Evolutionary conservation across 805 yeast genomes (phyloP).

Genomic region (Millerozyma acaciae): DNA sequence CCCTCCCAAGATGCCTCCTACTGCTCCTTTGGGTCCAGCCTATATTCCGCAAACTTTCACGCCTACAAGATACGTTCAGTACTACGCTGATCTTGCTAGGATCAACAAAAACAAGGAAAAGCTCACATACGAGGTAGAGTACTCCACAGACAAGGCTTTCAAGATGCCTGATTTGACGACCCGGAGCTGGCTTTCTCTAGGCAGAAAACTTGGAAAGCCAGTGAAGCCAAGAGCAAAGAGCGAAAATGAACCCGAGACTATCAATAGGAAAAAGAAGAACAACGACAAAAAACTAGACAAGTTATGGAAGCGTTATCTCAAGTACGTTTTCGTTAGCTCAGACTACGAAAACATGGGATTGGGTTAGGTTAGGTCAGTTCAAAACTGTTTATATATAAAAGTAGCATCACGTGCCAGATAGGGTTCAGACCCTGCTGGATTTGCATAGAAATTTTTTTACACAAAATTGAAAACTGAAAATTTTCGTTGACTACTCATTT

Average conservation of each 20-base stretch:
- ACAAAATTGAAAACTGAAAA: background rate
- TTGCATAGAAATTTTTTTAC: background rate
- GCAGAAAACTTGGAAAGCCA: conserved; percentile 49
- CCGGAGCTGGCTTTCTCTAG: conserved; percentile 58
- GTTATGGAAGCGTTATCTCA: conserved; percentile 55
- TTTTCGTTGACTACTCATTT: background rate
- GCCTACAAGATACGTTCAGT: conserved; percentile 71
- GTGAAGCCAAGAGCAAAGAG: conserved; percentile 8
- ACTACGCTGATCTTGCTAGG: conserved; percentile 57
- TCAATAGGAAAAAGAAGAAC: conserved; percentile 8
- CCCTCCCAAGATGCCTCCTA: conserved; percentile 57
- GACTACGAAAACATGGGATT: conserved; percentile 55
- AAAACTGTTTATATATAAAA: conserved; percentile 6
- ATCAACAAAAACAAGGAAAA: conserved; percentile 43
- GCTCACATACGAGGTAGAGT: conserved; percentile 63
- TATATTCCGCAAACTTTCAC: conserved; percentile 67
- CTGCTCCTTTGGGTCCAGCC: conserved; percentile 67
- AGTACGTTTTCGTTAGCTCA: conserved; percentile 59
- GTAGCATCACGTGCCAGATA: conserved; percentile 8
- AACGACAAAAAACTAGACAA: conserved; percentile 23
- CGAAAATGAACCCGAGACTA: conserved; percentile 1
- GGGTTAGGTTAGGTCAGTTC: conserved; percentile 20
- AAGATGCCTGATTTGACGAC: conserved; percentile 54
- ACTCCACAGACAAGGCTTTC: conserved; percentile 60
- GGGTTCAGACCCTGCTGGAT: conserved; percentile 9